Evolutionary conservation across 176 grass and related monocot genomes (phyloP).

Genomic region (Aegilops bicornis): DNA sequence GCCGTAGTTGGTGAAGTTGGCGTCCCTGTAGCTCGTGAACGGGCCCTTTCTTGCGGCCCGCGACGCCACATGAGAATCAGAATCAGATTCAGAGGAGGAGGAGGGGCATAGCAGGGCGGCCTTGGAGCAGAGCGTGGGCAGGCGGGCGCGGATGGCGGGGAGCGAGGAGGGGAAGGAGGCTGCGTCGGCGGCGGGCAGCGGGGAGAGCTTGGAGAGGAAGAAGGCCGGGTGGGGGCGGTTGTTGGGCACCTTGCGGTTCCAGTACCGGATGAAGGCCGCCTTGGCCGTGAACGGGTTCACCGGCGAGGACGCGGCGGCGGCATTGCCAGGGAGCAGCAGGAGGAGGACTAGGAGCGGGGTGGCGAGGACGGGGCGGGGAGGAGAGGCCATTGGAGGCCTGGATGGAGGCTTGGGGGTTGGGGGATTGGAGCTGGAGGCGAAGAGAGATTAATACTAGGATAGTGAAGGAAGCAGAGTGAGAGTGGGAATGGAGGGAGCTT

Average conservation of each 20-base stretch:
- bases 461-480: background rate
- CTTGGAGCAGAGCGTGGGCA: constrained; percentile 56
- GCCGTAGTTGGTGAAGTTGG: constrained; percentile 81
- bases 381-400: constrained; percentile 32
- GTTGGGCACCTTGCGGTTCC: constrained; percentile 85
- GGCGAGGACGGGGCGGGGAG: background rate
- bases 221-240: constrained; percentile 79
- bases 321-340: background rate
- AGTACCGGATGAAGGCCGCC: constrained; percentile 85
- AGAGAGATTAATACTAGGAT: no score
- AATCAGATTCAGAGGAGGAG: no score
- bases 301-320: background rate
- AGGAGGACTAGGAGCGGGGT: background rate
- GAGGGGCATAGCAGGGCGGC: constrained; percentile 60
- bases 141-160: constrained; percentile 15
- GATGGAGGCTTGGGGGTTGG: constrained; percentile 22
- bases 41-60: background rate
- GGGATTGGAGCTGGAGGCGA: background rate
- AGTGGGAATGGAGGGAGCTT: background rate
- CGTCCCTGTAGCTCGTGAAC: constrained; percentile 54
- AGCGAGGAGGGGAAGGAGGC: constrained; percentile 35
- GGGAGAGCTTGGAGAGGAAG: constrained; percentile 74
- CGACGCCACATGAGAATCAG: background rate
- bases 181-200: constrained; percentile 44
- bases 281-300: constrained; percentile 84